Evolutionary conservation across 345 rosid species (phyloP).

Genomic region (Citrus glauca): DNA sequence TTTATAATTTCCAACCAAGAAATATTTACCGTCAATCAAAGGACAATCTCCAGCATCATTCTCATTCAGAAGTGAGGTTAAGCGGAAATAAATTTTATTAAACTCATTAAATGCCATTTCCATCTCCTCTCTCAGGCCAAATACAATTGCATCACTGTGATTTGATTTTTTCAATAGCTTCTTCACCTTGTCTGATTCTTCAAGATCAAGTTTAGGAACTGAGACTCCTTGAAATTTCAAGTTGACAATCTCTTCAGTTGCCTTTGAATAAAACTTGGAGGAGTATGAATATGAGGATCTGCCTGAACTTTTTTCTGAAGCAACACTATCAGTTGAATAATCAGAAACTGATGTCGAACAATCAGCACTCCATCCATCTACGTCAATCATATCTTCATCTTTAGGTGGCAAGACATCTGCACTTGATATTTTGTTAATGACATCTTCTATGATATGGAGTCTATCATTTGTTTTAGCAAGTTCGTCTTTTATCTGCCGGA

Average conservation of each 20-base stretch:
- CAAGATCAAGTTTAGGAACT: conserved; percentile 19
- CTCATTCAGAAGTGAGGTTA: conserved; percentile 30
- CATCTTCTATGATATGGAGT: conserved; percentile 30
- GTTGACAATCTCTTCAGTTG: conserved; percentile 17
- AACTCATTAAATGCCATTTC: conserved; percentile 33
- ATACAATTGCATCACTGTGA: conserved; percentile 16
- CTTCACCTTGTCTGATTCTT: conserved; percentile 18
- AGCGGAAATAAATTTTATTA: conserved; percentile 26
- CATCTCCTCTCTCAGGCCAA: conserved; percentile 38
- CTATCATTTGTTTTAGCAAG: conserved; percentile 35
- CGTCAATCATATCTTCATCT: conserved; percentile 39
- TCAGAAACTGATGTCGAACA: conserved; percentile 53
- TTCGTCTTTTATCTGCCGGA: conserved; percentile 40
- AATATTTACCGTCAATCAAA: conserved; percentile 38
- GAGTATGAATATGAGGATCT: conserved; percentile 10
- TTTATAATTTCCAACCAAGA: conserved; percentile 10
- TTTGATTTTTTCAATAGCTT: conserved; percentile 6
- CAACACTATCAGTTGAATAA: conserved; percentile 34
- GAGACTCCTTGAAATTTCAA: conserved; percentile 23
- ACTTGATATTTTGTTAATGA: conserved; percentile 27
- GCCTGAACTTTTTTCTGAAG: conserved; percentile 18
- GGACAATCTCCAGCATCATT: conserved; percentile 25
- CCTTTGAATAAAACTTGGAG: conserved; percentile 6
- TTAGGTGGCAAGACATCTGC: conserved; percentile 16
- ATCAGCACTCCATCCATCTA: conserved; percentile 44